Base-by-base conservation (phyloP, 352 stramenopile species). In the Peronospora farinosa region DNA sequence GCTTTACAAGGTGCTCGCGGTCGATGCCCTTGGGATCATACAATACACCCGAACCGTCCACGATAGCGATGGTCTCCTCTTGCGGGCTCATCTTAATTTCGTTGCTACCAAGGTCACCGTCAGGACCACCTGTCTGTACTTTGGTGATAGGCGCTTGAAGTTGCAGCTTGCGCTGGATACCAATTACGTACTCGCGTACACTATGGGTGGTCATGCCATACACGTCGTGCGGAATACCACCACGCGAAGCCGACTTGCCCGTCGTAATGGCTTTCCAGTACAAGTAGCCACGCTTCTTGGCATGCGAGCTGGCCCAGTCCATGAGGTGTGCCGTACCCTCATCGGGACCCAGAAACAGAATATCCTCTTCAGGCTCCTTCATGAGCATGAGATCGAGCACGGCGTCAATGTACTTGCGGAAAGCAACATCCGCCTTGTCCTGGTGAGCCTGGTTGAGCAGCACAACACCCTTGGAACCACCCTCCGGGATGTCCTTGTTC, bases 401-500 rank as follows among this genome's bases (percentile, higher is more conserved):
- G 12, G 92, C 95, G 67, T 98, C 97, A 35, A 98, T 95, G 58
- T 88, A 90, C 84, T 99, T 98, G 60, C 95, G 81, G 77, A 98
- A 96, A 6, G 76, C 78, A 21, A 92, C 75, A 33, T 91, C 75
- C 11, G 72, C 74, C 67, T 96, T 97, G 58, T 85, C 77, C 53
- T 73, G 68, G 65, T 95, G 88, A 17, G 80, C 80, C 38, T 90
- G 86, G 75, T 99, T 94, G 27, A 98, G 83, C 30, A 99, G 72
- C 30, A 96, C 67, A 1, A 99, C 95, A 35, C 84, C 96, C 74
- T 99, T 99, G 35, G 89, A 97, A 45, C 96, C 96, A 39, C 96
- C 96, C 67, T 99, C 96, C 1, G 96, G 95, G 54, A 99, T 98
- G 65, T 99, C 96, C 79, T 99, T 99, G 79, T 99, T 99, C 76